A percentile compares a stretch with the other conserved stretches of the same genome.
These are phyloP conservation scores for Suillus bovinus DNA, from an alignment of 768 basidiomycete species.

Conservation along the genomic window DNA sequence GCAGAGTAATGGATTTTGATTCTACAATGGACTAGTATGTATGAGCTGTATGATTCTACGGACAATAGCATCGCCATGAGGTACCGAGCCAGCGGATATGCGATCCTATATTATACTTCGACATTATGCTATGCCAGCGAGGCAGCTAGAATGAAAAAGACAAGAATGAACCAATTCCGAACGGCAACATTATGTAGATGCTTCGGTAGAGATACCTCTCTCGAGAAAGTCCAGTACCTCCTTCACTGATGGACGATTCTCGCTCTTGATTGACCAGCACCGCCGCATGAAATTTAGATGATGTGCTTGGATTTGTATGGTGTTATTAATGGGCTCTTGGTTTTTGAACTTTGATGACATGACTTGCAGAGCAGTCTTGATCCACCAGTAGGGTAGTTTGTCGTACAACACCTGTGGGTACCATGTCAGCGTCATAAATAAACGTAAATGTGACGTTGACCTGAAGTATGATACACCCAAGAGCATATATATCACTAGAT, in stretches of 20 bases:
- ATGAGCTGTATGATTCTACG: no score
- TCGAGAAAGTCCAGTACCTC: slow-evolving; percentile 18
- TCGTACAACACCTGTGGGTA: slow-evolving; percentile 25
- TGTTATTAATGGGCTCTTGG: slow-evolving; percentile 9
- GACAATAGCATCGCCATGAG: no score
- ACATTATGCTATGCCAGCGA: no score
- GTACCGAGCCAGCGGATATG: no score
- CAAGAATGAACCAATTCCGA: no score
- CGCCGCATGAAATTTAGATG: slow-evolving; percentile 20
- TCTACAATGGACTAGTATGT: no score
- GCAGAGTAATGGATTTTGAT: no score
- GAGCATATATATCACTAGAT: slow-evolving; percentile 46
- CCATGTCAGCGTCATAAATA: neutral
- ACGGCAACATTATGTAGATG: neutral
- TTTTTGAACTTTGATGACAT: neutral
- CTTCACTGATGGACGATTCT: slow-evolving; percentile 18
- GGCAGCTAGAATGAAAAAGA: no score
- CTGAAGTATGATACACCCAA: slow-evolving; percentile 34
- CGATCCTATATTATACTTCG: no score
- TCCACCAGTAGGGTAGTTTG: slow-evolving; percentile 23
- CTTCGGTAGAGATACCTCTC: neutral
- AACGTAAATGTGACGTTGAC: slow-evolving; percentile 11
- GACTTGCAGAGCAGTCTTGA: slow-evolving; percentile 23
- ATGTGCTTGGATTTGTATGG: slow-evolving; percentile 5
- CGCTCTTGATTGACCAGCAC: slow-evolving; percentile 27